Percentiles rank a stretch among this genome's conserved stretches.
Conservation (phyloP, 495 filamentous ascomycete genomes). For the Arthonia radiata region DNA sequence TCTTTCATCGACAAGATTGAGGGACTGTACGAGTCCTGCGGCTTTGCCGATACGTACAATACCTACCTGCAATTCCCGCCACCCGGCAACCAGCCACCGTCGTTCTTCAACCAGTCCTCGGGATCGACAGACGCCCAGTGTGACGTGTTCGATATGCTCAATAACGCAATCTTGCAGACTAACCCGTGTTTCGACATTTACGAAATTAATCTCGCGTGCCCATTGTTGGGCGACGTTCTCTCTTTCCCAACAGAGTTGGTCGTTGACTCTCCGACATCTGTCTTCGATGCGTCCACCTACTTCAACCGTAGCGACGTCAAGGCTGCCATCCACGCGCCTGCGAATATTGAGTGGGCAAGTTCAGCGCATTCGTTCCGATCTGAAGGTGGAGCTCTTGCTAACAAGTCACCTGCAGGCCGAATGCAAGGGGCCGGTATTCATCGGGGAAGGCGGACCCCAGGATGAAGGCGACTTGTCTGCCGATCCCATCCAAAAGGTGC, state of each 20-base stretch:
- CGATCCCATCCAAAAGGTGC: conserved; percentile 10
- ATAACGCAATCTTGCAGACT: conserved; percentile 2
- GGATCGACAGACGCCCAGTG: conserved; percentile 6
- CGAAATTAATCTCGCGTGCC: conserved; percentile 6
- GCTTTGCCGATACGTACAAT: conserved; percentile 5
- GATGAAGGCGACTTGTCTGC: conserved; percentile 7
- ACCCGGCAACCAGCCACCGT: conserved; percentile 2
- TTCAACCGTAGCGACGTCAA: conserved; percentile 9
- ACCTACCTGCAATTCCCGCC: conserved; percentile 6
- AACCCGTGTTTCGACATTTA: conserved; percentile 9
- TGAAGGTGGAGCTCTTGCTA: too few relatives aligned
- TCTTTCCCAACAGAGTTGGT: conserved; percentile 6
- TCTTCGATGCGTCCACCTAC: conserved; percentile 6
- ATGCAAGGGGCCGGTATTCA: conserved; percentile 6
- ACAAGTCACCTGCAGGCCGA: too few relatives aligned
- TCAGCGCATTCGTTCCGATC: too few relatives aligned
- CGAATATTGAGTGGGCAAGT: conserved; percentile 8
- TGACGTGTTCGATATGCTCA: conserved; percentile 4
- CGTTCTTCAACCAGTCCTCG: conserved; percentile 2
- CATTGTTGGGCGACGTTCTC: conserved; percentile 4
- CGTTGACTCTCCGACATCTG: conserved; percentile 4
- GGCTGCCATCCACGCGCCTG: conserved; percentile 7
- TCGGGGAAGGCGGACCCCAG: conserved; percentile 7
- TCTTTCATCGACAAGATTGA: conserved; percentile 5
- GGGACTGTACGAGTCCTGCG: conserved; percentile 4